Base-by-base conservation (phyloP, 257 asterid species). In the Sherardia arvensis region DNA sequence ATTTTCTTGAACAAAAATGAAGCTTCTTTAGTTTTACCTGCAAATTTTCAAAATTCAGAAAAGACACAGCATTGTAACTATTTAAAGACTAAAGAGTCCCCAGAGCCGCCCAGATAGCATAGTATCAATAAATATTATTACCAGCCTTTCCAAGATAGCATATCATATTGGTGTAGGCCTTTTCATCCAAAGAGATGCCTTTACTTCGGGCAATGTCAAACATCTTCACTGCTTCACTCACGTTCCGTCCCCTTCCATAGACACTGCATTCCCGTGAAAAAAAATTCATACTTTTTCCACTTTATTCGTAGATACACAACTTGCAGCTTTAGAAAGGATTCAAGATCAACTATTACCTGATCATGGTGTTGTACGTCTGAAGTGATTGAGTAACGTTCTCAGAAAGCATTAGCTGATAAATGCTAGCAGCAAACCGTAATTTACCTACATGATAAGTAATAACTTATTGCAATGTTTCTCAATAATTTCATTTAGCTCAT, bases 311-410 rank as follows among this genome's bases (percentile, higher is more conserved):
- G 30, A 65, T 38, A 55, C 30, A 14, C 25, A 26, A 40, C 29
- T 22, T 4, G 30, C 53, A n/a, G 20, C 47, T 66, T 55, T 40
- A 63, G 43, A 59, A 69, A 53, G 47, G 70, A 49, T 45, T 18
- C 36, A 30, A 56, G 60, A 59, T 40, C 55, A 40, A n/a, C 53
- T 58, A 60, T 71, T 70, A 88, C 96, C 98, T 91, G 80, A 92
- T 92, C 99, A 92, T 87, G 74, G 94, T 84, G 80, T 81, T 89
- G 74, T 84, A 87, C 53, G 99, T 92, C 78, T 87, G 93, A 69
- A 89, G 74, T 30, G 97, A 83, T 43, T 91, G 95, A 76, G 84
- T 64, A 70, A 81, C 75, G 49, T 76, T 76, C 40, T 15, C 61
- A 61, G 87, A 83, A 75, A 78, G 71, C 99, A 92, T 92, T 71